Conservation (phyloP, 768 basidiomycete species). For the Mycena metata region DNA sequence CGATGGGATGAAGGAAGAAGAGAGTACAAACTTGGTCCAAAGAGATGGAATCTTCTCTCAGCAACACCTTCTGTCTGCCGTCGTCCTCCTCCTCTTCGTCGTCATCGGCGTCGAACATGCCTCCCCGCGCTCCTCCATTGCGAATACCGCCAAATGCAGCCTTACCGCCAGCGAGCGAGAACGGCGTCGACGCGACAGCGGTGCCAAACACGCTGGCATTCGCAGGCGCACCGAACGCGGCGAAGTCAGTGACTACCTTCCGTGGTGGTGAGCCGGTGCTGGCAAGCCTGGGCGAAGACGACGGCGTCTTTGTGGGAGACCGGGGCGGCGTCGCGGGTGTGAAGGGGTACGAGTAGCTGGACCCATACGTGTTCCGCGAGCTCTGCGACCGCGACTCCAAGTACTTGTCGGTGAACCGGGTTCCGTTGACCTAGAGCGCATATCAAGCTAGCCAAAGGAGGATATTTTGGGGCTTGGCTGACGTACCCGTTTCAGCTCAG, state of each 20-base stretch:
- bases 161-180: constrained; percentile 83
- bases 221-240: constrained; percentile 83
- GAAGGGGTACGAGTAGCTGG: constrained; percentile 61
- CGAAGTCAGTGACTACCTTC: constrained; percentile 91
- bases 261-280: constrained; percentile 78
- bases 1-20: constrained; percentile 5
- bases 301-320: constrained; percentile 52
- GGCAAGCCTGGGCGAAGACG: constrained; percentile 40
- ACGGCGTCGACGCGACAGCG: constrained; percentile 84
- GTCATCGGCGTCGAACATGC: constrained; percentile 75
- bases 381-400: constrained; percentile 77
- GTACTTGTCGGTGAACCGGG: constrained; percentile 97
- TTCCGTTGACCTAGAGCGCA: constrained; percentile 82
- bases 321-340: constrained; percentile 57
- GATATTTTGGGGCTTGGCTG: constrained; percentile 14
- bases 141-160: constrained; percentile 89
- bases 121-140: constrained; percentile 48
- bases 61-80: constrained; percentile 78
- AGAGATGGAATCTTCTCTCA: constrained; percentile 88
- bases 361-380: constrained; percentile 65
- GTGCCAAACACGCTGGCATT: constrained; percentile 87
- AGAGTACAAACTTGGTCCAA: constrained; percentile 83
- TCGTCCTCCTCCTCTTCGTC: constrained; percentile 80
- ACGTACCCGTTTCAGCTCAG: constrained; percentile 82
- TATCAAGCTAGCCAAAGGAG: constrained; percentile 28